Conservation (phyloP, 208 protist species). For the Tritrichomonas musculus region DNA sequence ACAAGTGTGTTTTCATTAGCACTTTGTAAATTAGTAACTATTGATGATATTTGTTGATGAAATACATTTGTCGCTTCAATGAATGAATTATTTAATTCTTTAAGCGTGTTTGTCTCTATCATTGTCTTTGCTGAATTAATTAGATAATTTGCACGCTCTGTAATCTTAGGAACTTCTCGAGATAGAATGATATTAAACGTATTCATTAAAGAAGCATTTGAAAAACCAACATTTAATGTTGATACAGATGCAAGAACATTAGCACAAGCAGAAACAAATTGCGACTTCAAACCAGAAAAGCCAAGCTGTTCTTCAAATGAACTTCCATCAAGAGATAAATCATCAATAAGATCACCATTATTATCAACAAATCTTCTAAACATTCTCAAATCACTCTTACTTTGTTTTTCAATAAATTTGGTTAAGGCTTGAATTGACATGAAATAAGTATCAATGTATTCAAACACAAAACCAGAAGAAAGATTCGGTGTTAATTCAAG, state of each 20-base stretch:
- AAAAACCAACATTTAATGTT: neutral
- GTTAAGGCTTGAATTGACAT: neutral
- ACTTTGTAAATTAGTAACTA: neutral
- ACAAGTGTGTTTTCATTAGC: neutral
- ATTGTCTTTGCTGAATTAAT: neutral
- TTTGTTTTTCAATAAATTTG: neutral
- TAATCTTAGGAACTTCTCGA: neutral
- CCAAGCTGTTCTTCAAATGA: neutral
- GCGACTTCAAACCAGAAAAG: neutral
- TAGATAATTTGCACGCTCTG: neutral
- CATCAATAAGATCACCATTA: neutral
- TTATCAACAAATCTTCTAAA: slow-evolving; percentile 23
- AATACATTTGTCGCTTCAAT: neutral
- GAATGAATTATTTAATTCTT: neutral
- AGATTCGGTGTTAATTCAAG: neutral
- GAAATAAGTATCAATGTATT: neutral
- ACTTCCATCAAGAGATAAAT: neutral
- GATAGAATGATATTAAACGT: neutral
- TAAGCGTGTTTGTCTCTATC: neutral
- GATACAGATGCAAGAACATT: neutral
- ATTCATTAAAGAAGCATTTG: neutral
- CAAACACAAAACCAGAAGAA: neutral
- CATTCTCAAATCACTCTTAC: neutral
- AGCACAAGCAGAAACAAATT: neutral
- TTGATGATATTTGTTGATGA: too few relatives aligned